Evolutionary conservation across 139 green algal genomes (phyloP), one percentile per base, ranked within the genome.

Genomic region (Chlamydomonas sp.): DNA sequence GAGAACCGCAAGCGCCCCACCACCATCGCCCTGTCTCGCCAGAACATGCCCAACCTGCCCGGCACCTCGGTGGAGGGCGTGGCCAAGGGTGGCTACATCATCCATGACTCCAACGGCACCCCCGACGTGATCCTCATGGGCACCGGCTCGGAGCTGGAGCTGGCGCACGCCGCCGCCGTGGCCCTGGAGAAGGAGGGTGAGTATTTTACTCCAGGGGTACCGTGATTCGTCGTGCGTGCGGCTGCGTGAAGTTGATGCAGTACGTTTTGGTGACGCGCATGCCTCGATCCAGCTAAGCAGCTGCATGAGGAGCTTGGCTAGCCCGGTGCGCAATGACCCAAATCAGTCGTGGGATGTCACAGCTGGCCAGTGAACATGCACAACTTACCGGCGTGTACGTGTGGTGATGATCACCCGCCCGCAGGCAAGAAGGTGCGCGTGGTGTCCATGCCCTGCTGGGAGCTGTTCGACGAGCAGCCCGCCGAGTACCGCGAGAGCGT

Each of bases 391-490:
- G 68, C 15, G 16, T 74, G 68, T 17, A n/a, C 16, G 68, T 17
- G 16, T 74, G 68, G 15, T 49, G 4, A 4, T 17, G 61, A 14
- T 80, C 17, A 4, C 58, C 20, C 49, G 7, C 61, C 58, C 59
- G 59, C 72, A 75, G 68, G 68, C 69, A 60, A 77, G 76, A 72
- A 83, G 83, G 77, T 90, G 61, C 96, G 97, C 79, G 97, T 99
- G 2, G 98, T 99, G 80, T 99, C 98, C 82, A 97, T 99, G 91
- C 92, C 95, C 62, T 98, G 95, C 95, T 98, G 95, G 95, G 98
- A 99, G 95, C 94, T 99, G 71, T 99, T 98, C 80, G 98, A 99
- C 72, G 95, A 98, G 94, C 97, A 99, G 96, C 75, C 74, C 6
- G 80, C 91, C 58, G 91, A 94, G 78, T 98, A 98, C 93, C 95